Evolutionary conservation across 768 basidiomycete genomes (phyloP), one percentile per base, ranked within the genome.

Genomic region (Lentinula guzmanii): DNA sequence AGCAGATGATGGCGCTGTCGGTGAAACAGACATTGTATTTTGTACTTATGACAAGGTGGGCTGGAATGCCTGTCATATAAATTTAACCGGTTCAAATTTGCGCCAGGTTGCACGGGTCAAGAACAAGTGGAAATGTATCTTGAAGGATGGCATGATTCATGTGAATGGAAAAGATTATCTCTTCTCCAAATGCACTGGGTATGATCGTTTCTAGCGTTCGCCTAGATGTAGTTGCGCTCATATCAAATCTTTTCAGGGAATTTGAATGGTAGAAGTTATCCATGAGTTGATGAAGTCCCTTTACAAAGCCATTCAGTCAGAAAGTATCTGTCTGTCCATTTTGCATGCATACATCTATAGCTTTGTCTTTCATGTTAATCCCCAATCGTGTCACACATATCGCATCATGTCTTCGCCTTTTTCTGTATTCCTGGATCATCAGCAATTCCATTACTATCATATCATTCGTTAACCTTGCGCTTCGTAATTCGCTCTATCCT

Each of bases 71-170:
- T 7, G 11, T 33, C 21, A 13, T 9, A 24, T 18, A 13, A 4
- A 16, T 37, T 21, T 10, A 15, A n/a, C 10, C 13, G 6, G 16
- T 15, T 41, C 11, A 10, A 5, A n/a, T 35, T 18, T 54, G 42
- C 16, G 46, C 34, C 66, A 98, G 95, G 96, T 98, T 39, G 94
- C 95, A 48, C 84, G 97, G n/a, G 96, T 98, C 28, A 99, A 98
- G 77, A 98, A 97, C 78, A 99, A 98, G 78, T 99, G 97, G 97
- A 99, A 98, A 79, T 95, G 95, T 63, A 87, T 93, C 24, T 82
- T 99, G 56, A 97, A 97, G 75, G 97, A 98, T 65, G 97, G 97
- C 3, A 93, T 98, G 88, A 91, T 98, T 64, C 92, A 94, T 67
- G 85, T 97, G 66, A 97, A 97, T 65, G 96, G 96, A 34, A 93